Percentiles rank a stretch among this genome's conserved stretches.
Conservation (phyloP, 768 basidiomycete species). For the Leucosporidium creatinivorum region DNA sequence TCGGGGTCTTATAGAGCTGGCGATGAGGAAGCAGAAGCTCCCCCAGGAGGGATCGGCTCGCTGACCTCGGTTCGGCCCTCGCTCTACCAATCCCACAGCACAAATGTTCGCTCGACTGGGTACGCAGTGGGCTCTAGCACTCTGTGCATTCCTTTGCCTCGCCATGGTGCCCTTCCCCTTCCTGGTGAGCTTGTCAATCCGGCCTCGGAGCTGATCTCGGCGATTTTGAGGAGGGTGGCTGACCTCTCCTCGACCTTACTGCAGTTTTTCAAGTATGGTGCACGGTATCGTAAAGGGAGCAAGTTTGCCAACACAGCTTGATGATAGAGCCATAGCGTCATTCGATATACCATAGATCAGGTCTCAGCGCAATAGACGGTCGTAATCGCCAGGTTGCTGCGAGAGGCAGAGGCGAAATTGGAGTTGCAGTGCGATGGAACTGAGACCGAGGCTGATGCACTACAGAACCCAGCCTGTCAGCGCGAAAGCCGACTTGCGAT, state of each 20-base stretch:
- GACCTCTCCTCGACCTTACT: not conserved
- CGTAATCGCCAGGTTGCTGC: no score
- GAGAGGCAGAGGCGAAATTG: no score
- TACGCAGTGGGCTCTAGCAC: constrained; percentile 16
- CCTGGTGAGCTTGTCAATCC: not conserved
- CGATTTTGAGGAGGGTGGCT: not conserved
- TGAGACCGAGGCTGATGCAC: no score
- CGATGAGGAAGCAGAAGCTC: no score
- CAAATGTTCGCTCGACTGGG: constrained; percentile 6
- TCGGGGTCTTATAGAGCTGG: no score
- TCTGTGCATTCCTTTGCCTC: constrained; percentile 20
- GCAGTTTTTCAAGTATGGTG: constrained; percentile 7
- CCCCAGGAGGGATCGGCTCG: no score
- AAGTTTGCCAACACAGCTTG: not conserved
- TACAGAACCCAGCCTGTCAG: no score
- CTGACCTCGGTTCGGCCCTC: no score
- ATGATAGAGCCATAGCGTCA: not conserved
- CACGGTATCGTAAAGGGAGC: not conserved
- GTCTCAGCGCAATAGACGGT: no score
- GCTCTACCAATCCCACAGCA: not conserved
- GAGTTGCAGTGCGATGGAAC: no score
- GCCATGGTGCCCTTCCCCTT: constrained; percentile 30
- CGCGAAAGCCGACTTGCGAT: no score
- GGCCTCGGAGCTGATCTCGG: not conserved
- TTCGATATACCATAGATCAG: no score